Evolutionary conservation across 2,329 filamentous ascomycete genomes (phyloP).

Genomic region (Fusarium sp.): DNA sequence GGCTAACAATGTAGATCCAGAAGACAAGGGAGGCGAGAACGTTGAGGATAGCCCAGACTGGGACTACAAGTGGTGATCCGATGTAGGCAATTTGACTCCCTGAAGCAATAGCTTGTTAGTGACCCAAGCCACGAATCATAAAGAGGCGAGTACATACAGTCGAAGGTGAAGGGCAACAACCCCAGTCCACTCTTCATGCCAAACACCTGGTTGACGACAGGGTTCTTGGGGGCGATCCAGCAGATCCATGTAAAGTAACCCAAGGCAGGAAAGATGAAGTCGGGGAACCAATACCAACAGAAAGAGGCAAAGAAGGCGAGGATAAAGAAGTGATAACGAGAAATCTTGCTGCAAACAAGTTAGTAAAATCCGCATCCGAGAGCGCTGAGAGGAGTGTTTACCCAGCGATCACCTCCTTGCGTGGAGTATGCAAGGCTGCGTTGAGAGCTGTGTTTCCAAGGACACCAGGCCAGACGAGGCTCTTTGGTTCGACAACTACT

Average conservation of each 20-base stretch:
- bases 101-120: not conserved
- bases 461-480: constrained; percentile 63
- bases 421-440: constrained; percentile 50
- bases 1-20: constrained; percentile 56
- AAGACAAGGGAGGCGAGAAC: constrained; percentile 59
- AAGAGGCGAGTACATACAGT: constrained; percentile 44
- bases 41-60: constrained; percentile 58
- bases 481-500: constrained; percentile 57
- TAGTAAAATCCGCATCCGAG: rapidly evolving
- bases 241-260: constrained; percentile 59
- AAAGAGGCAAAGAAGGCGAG: constrained; percentile 50
- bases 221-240: constrained; percentile 60
- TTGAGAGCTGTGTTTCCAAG: constrained; percentile 60
- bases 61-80: constrained; percentile 52
- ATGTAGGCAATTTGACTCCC: constrained; percentile 51
- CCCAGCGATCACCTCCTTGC: constrained; percentile 44
- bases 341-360: constrained; percentile 40
- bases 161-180: constrained; percentile 54
- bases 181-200: constrained; percentile 57
- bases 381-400: not conserved
- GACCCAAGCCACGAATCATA: not conserved
- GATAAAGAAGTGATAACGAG: constrained; percentile 58
- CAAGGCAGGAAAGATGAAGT: constrained; percentile 56
- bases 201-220: constrained; percentile 58
- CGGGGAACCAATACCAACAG: constrained; percentile 62